Conservation (phyloP, 225 moss, liverwort and hornwort species). For the Anthoceros angustus region DNA sequence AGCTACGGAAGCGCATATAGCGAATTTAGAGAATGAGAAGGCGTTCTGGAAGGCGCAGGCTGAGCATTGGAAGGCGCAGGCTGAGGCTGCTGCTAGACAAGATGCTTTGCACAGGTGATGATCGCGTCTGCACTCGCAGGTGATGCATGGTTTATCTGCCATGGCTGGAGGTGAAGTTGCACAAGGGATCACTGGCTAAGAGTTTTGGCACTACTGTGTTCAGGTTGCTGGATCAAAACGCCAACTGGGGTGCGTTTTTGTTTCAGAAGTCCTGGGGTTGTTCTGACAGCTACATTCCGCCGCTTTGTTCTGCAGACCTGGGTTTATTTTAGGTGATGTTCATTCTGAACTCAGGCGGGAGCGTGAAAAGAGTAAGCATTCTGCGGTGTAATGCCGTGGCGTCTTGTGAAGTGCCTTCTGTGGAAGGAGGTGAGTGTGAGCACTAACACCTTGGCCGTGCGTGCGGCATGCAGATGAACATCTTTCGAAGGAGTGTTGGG, state of each 20-base stretch:
- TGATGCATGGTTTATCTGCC: no score
- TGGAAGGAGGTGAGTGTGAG: background rate
- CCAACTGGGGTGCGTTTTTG: no score
- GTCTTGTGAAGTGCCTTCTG: no score
- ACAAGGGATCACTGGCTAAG: no score
- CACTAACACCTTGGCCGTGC: background rate
- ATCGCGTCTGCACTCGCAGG: background rate
- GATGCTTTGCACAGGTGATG: background rate
- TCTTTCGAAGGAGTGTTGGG: background rate
- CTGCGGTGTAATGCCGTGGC: background rate
- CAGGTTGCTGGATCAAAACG: no score
- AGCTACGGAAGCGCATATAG: background rate
- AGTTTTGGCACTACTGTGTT: no score
- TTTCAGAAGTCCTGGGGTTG: no score
- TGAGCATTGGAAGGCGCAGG: background rate
- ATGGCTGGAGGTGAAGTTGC: no score
- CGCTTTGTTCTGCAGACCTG: background rate
- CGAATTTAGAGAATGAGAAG: background rate
- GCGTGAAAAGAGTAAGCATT: background rate
- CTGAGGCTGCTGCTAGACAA: background rate
- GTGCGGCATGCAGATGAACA: background rate
- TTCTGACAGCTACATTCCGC: no score
- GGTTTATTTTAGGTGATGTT: background rate
- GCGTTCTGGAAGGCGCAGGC: background rate
- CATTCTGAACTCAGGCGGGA: background rate